Evolutionary conservation across 306 rosid genomes (phyloP).

Genomic region (Quercus dentata): DNA sequence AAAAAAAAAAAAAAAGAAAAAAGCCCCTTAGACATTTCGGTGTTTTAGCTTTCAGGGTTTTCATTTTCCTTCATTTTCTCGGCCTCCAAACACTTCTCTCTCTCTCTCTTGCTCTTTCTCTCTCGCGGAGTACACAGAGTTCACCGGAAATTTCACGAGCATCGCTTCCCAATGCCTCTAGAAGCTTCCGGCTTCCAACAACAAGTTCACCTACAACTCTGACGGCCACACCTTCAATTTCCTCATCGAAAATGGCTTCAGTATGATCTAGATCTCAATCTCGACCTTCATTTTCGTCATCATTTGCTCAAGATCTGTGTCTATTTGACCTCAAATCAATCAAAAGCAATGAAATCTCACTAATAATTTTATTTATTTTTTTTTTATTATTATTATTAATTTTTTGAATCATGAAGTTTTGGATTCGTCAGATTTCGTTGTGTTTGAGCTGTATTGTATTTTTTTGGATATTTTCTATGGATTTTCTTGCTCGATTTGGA

Average conservation of each 20-base stretch:
- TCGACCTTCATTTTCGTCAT: not conserved
- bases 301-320: not conserved
- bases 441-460: not conserved
- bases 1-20: too few relatives aligned
- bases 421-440: not conserved
- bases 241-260: slow-evolving; percentile 85
- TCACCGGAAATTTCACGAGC: slow-evolving; percentile 67
- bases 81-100: too few relatives aligned
- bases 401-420: not conserved
- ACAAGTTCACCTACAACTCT: slow-evolving; percentile 88
- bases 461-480: not conserved
- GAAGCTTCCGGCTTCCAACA: slow-evolving; percentile 86
- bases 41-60: too few relatives aligned
- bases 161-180: slow-evolving; percentile 92
- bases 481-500: not conserved
- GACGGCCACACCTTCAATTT: slow-evolving; percentile 97
- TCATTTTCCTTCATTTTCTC: too few relatives aligned
- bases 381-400: too few relatives aligned
- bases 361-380: too few relatives aligned
- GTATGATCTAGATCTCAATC: slow-evolving; percentile 29
- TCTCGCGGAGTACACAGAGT: slow-evolving; percentile 80
- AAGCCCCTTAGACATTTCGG: too few relatives aligned
- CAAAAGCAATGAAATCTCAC: too few relatives aligned
- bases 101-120: not conserved
- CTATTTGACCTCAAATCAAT: not conserved